Percentiles rank a stretch among this genome's conserved stretches.
phyloP scores from a whole-genome alignment of 179 eudicot species.

The Actinidia polygama region DNA sequence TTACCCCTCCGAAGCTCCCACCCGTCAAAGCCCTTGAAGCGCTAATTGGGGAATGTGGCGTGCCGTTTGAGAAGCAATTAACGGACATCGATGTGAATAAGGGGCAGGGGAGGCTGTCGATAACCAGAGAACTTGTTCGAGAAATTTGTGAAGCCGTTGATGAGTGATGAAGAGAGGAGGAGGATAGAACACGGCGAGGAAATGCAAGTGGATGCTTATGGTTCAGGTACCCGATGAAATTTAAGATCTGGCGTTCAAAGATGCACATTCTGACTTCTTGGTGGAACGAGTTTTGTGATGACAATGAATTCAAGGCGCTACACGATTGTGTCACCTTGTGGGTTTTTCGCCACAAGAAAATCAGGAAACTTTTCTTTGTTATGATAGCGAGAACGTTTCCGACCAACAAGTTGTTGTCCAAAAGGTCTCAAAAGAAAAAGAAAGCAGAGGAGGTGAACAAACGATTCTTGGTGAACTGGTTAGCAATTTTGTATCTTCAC shows the following conservation, averaged over 20 bases:
- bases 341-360: constrained; percentile 14
- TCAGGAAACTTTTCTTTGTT: constrained; percentile 5
- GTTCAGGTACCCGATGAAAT: not conserved
- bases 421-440: too few relatives aligned
- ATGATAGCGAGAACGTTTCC: constrained; percentile 14
- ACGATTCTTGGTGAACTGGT: too few relatives aligned
- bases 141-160: not conserved
- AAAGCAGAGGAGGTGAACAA: too few relatives aligned
- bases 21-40: not conserved
- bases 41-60: constrained; percentile 16
- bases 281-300: constrained; percentile 11
- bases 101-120: not conserved
- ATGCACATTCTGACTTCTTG: constrained; percentile 5
- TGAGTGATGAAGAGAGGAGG: not conserved
- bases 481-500: too few relatives aligned
- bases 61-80: constrained; percentile 28
- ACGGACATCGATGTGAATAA: not conserved
- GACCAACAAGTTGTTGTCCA: too few relatives aligned
- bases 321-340: constrained; percentile 24
- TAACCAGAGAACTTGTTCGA: not conserved
- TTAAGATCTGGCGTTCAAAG: constrained; percentile 16
- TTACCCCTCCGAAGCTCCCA: constrained; percentile 1
- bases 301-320: not conserved
- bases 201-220: constrained; percentile 15
- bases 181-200: not conserved